These are phyloP conservation scores for Tephrocybe sp. DNA, from an alignment of 768 basidiomycete species.

Conservation along the genomic window DNA sequence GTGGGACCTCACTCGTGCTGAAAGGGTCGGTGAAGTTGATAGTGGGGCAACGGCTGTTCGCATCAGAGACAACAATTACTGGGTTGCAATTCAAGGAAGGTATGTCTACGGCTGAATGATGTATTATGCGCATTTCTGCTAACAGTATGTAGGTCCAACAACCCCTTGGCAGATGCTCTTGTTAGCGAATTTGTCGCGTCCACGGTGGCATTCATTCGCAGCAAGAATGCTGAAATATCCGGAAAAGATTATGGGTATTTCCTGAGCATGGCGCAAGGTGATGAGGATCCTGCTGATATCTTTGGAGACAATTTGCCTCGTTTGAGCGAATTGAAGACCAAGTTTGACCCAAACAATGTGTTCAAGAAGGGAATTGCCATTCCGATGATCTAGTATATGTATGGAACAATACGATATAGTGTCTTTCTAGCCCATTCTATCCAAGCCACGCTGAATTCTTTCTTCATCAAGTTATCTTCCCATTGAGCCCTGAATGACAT, in stretches of 20 bases:
- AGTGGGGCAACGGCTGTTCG: slow-evolving; percentile 8
- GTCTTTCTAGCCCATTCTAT: slow-evolving; percentile 4
- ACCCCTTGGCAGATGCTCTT: slow-evolving; percentile 4
- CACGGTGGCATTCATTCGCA: slow-evolving; percentile 1
- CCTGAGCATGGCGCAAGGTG: slow-evolving; percentile 20
- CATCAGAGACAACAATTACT: slow-evolving; percentile 9
- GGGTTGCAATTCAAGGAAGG: slow-evolving; percentile 11
- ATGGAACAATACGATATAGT: slow-evolving; percentile 9
- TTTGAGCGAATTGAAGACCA: slow-evolving; percentile 24
- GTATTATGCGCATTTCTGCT: neutral
- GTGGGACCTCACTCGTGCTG: slow-evolving; percentile 18
- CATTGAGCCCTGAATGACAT: slow-evolving; percentile 8
- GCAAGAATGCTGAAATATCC: slow-evolving; percentile 7
- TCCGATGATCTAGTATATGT: slow-evolving; percentile 2
- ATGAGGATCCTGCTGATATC: slow-evolving; percentile 25
- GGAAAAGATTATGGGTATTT: slow-evolving; percentile 4
- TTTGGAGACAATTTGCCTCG: slow-evolving; percentile 25
- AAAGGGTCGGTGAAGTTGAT: slow-evolving; percentile 15
- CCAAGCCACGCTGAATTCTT: slow-evolving; percentile 2
- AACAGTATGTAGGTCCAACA: neutral
- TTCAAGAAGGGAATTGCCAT: slow-evolving; percentile 12
- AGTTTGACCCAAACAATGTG: slow-evolving; percentile 31
- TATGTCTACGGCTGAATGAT: neutral
- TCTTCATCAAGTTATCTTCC: slow-evolving; percentile 12
- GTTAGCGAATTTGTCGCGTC: neutral